These are phyloP conservation scores for Metarhizium robertsii DNA, from an alignment of 2,329 filamentous ascomycete genomes.

Conservation along the genomic window DNA sequence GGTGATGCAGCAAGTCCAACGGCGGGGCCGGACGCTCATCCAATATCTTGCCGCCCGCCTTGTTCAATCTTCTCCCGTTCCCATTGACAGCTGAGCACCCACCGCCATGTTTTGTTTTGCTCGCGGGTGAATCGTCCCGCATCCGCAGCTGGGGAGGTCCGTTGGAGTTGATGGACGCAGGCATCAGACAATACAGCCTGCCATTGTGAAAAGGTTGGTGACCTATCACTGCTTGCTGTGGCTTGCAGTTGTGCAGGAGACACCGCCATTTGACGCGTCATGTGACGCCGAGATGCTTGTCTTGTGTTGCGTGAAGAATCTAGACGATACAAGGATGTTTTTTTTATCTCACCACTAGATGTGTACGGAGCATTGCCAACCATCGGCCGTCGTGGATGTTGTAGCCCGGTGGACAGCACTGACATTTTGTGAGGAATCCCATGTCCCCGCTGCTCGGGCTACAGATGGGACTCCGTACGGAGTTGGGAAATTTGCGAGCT, in stretches of 20 bases:
- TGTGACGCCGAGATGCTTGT: background rate
- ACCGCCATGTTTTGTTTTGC: background rate
- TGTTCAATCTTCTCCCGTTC: too few relatives aligned
- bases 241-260: background rate
- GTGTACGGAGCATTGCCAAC: too few relatives aligned
- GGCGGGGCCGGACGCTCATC: too few relatives aligned
- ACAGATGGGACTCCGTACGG: too few relatives aligned
- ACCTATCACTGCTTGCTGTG: background rate
- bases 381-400: too few relatives aligned
- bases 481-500: too few relatives aligned
- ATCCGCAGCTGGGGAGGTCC: background rate
- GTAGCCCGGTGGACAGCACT: too few relatives aligned
- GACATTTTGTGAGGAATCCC: too few relatives aligned
- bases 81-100: too few relatives aligned
- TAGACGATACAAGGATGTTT: background rate
- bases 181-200: background rate
- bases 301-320: background rate
- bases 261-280: constrained; percentile 2
- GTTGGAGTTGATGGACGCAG: background rate
- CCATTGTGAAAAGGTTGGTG: background rate
- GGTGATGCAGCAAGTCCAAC: too few relatives aligned
- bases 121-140: constrained; percentile 1
- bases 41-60: too few relatives aligned
- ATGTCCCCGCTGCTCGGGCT: too few relatives aligned
- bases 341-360: background rate